Percentiles rank a stretch among this genome's conserved stretches.
Conservation (phyloP, 352 stramenopile genomes). For the Pythium biforme region DNA sequence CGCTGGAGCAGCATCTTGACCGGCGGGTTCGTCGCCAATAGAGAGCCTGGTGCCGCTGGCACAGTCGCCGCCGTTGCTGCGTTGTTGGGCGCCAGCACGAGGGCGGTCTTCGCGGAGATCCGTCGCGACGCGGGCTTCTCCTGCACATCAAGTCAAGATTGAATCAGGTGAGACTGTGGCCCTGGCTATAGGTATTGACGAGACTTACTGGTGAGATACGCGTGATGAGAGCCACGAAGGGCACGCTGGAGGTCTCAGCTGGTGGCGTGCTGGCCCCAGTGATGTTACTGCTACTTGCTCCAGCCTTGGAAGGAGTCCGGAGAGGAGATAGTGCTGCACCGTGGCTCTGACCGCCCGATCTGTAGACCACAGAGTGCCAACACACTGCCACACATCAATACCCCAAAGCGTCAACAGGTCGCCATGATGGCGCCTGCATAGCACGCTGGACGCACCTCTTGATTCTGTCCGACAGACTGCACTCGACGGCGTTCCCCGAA, state of each 20-base stretch:
- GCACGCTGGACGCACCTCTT: constrained; percentile 22
- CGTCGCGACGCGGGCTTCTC: not conserved
- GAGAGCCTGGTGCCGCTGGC: not conserved
- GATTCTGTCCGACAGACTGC: constrained; percentile 19
- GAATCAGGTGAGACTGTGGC: not conserved
- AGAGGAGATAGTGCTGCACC: not conserved
- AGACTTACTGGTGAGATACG: not conserved
- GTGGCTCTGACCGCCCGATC: not conserved
- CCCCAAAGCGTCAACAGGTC: constrained; percentile 3
- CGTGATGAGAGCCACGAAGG: not conserved
- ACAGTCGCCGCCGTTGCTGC: not conserved
- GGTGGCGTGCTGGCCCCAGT: not conserved
- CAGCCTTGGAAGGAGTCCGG: not conserved
- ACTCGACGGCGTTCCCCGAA: not conserved
- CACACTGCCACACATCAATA: constrained; percentile 19
- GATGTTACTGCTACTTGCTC: not conserved
- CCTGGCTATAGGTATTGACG: not conserved
- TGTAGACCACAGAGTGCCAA: not conserved
- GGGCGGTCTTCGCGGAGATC: not conserved
- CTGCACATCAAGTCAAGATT: not conserved
- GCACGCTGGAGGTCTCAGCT: not conserved
- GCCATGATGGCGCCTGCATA: not conserved
- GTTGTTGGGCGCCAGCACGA: not conserved
- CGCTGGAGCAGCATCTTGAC: constrained; percentile 64
- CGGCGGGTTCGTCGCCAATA: constrained; percentile 45